Base-by-base conservation (phyloP, 345 rosid species). In the Geranium brycei region DNA sequence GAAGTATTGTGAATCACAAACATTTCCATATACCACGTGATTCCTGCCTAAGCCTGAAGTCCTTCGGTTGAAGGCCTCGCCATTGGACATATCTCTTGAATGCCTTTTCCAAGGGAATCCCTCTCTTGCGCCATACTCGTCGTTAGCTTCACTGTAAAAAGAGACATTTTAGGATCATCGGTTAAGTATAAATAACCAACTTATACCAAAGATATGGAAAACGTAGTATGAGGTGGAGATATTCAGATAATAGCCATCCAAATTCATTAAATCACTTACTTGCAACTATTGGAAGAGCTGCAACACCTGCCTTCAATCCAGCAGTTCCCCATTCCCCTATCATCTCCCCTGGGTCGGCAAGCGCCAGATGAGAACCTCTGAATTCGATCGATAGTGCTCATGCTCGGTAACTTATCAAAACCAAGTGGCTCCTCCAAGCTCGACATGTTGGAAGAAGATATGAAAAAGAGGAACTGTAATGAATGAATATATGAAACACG, bases 351-450 rank as follows among this genome's bases (percentile, higher is more conserved):
- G 2, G 96, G 89, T 10, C 88, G 88, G 81, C 95, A 90, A 60
- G 96, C 90, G 70, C 79, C 77, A 3, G 91, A 87, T 0, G 99
- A 88, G 78, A 86, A 88, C 77, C 92, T 84, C 73, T 90, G 95
- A 64, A 93, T 83, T 79, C 87, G 76, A 62, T 90, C 95, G 13
- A 82, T 76, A 16, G 96, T 86, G 67, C 69, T 83, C 99, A 93
- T 86, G 79, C 91, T 93, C 16, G 91, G 96, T 74, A 93, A 73
- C 91, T 88, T 89, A 78, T 90, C 96, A 61, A 90, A 67, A 53
- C 91, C 84, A 17, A 90, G 87, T 0, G 95, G 92, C 82, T 93
- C 95, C 81, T 88, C 96, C 88, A 93, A 70, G 73, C 99, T 90
- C 23, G 99, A 93, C 99, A 93, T 93, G 66, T 79, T 72, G 69